A percentile compares a stretch with the other conserved stretches of the same genome.
phyloP scores from a whole-genome alignment of 768 basidiomycete species.

The Mycena metata region DNA sequence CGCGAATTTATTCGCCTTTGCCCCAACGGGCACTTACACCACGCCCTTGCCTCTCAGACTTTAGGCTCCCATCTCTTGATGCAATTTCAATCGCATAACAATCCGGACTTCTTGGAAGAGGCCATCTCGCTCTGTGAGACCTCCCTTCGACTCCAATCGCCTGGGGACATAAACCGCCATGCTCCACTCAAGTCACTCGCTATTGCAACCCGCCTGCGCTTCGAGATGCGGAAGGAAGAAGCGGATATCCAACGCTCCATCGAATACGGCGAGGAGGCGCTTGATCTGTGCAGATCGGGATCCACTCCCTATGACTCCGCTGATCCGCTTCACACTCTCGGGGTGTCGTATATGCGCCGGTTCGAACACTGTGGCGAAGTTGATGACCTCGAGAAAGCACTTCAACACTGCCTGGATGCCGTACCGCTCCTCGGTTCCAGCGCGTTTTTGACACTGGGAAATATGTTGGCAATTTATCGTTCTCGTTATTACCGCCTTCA shows the following conservation, averaged over 20 bases:
- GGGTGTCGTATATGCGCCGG: conserved; percentile 2
- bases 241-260: neutral
- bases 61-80: neutral
- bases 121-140: neutral
- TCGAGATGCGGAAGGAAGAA: neutral
- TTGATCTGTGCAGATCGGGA: neutral
- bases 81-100: neutral
- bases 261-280: neutral
- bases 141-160: neutral
- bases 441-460: no score
- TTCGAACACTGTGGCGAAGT: neutral
- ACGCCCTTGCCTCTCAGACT: neutral
- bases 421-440: no score
- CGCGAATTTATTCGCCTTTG: conserved; percentile 1
- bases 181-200: neutral
- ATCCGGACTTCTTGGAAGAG: neutral
- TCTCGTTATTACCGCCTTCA: no score
- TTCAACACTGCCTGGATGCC: no score
- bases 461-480: no score
- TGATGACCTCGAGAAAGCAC: no score
- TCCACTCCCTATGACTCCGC: neutral
- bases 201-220: neutral
- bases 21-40: neutral
- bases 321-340: neutral
- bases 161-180: neutral